Evolutionary conservation across 768 basidiomycete genomes (phyloP).

Genomic region (Hydnomerulius pinastri): DNA sequence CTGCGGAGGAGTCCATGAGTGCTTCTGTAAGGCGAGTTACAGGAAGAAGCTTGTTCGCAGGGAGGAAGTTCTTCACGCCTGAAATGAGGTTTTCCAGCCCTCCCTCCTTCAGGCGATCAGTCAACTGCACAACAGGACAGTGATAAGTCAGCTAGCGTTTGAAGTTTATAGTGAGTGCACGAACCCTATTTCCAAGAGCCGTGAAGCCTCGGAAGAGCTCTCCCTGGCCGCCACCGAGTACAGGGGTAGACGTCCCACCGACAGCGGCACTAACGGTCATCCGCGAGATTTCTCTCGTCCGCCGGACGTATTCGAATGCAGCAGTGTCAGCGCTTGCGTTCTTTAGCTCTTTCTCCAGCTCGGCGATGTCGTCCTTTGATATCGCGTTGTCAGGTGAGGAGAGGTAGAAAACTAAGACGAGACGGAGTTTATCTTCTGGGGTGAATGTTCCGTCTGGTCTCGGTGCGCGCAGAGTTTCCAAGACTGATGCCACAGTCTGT

Average conservation of each 20-base stretch:
- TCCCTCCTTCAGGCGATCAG: slow-evolving; percentile 90
- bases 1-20: slow-evolving; percentile 94
- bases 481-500: slow-evolving; percentile 75
- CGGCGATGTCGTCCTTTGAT: slow-evolving; percentile 84
- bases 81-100: slow-evolving; percentile 97
- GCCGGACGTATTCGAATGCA: slow-evolving; percentile 91
- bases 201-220: slow-evolving; percentile 95
- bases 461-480: slow-evolving; percentile 82
- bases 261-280: slow-evolving; percentile 79
- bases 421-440: slow-evolving; percentile 84
- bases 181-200: slow-evolving; percentile 83
- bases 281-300: slow-evolving; percentile 85
- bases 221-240: slow-evolving; percentile 67
- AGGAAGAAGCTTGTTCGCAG: slow-evolving; percentile 89
- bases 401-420: slow-evolving; percentile 94
- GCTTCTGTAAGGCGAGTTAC: slow-evolving; percentile 94
- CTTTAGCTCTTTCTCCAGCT: slow-evolving; percentile 87
- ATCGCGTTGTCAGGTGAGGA: slow-evolving; percentile 80
- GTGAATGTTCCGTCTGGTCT: slow-evolving; percentile 67
- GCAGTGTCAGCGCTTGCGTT: slow-evolving; percentile 75
- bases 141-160: not conserved
- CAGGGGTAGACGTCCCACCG: slow-evolving; percentile 65
- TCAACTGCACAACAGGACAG: slow-evolving; percentile 59
- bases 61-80: slow-evolving; percentile 97
- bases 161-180: slow-evolving; percentile 21